Percentiles rank a stretch among this genome's conserved stretches.
Conservation (phyloP, 495 filamentous ascomycete species). For the Aspergillus bridgeri region DNA sequence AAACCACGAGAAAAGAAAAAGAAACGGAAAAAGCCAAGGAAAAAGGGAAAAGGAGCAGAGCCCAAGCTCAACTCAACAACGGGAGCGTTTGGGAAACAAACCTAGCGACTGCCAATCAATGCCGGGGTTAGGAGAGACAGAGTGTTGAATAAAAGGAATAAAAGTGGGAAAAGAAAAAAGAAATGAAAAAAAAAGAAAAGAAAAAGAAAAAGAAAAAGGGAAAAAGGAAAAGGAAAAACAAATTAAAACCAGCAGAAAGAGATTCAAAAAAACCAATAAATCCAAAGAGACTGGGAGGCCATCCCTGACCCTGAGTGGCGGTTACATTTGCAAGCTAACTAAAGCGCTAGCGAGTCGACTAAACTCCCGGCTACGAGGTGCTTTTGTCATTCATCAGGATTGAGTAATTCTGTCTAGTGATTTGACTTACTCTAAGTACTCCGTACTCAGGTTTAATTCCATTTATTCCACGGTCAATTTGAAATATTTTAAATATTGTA, state of each 20-base stretch:
- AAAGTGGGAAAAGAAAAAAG: neutral
- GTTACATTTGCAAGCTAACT: conserved; percentile 3
- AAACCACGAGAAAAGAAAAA: neutral
- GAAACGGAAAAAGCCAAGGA: neutral
- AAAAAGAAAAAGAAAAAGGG: neutral
- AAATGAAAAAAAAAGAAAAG: neutral
- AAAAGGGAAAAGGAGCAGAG: neutral
- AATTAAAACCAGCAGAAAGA: neutral
- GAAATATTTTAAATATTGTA: neutral
- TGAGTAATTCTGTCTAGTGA: no score
- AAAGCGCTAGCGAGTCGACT: conserved; percentile 6
- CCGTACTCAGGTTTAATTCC: no score
- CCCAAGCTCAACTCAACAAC: neutral
- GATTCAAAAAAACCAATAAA: neutral
- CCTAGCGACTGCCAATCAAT: neutral
- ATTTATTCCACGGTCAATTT: no score
- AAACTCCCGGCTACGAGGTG: conserved; percentile 4
- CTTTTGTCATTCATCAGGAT: conserved; percentile 3
- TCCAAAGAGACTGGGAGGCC: neutral
- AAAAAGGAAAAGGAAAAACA: no score
- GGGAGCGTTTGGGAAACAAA: neutral
- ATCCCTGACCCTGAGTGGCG: conserved; percentile 5
- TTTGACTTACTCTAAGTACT: no score
- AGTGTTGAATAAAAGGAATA: neutral
- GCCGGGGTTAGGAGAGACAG: neutral